These are phyloP conservation scores for Bromus sterilis DNA, from an alignment of 176 grass and related monocot species.

Conservation along the genomic window DNA sequence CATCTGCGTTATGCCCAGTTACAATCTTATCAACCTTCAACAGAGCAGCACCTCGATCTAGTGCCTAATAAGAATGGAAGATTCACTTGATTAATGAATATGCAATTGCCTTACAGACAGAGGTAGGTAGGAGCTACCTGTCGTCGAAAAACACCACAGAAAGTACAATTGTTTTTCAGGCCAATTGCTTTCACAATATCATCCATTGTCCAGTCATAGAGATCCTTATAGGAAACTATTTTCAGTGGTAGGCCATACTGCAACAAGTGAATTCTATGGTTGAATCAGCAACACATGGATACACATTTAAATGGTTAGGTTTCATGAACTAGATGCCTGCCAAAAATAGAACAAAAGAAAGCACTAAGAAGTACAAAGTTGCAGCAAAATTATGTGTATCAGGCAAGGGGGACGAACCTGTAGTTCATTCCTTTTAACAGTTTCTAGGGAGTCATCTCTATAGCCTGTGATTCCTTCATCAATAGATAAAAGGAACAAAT, in stretches of 20 bases:
- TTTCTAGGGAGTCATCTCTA: constrained; percentile 95
- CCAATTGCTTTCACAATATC: constrained; percentile 94
- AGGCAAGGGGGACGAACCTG: constrained; percentile 34
- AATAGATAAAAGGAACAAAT: constrained; percentile 92
- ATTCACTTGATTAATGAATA: not conserved
- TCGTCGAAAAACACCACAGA: constrained; percentile 90
- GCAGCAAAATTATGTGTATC: constrained; percentile 1
- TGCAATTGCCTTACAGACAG: not conserved
- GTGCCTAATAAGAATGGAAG: constrained; percentile 32
- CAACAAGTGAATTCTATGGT: constrained; percentile 13
- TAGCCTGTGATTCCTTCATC: constrained; percentile 98
- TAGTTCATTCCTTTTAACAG: constrained; percentile 98
- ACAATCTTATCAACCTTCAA: constrained; percentile 91
- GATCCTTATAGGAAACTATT: constrained; percentile 95
- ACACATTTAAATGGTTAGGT: not conserved
- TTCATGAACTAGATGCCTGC: not conserved
- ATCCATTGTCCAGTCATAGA: constrained; percentile 99
- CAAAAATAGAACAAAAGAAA: not conserved
- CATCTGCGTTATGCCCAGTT: constrained; percentile 97
- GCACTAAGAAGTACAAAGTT: not conserved
- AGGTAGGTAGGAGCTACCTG: constrained; percentile 51
- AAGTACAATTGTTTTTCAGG: constrained; percentile 92
- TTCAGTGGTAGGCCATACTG: constrained; percentile 87
- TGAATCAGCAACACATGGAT: not conserved
- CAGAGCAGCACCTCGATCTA: constrained; percentile 93